Conservation (phyloP, 202 grass and related monocot species). For the Panicum hallii region DNA sequence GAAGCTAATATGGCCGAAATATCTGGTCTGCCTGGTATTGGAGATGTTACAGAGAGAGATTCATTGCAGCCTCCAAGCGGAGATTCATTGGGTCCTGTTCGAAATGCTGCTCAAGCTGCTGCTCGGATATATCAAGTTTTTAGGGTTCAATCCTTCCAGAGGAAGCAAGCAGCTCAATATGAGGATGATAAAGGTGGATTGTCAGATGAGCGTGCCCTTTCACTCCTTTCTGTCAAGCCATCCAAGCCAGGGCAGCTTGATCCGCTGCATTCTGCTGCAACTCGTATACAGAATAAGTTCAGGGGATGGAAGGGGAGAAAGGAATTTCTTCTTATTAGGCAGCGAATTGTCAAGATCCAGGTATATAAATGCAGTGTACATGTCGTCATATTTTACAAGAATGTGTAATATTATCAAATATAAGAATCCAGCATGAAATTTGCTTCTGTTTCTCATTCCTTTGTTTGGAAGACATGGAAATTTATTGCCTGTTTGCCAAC, state of each 20-base stretch:
- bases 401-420: conserved; percentile 5
- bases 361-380: conserved; percentile 43
- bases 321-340: conserved; percentile 74
- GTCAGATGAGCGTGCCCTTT: conserved; percentile 66
- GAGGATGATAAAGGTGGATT: conserved; percentile 62
- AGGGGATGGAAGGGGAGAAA: conserved; percentile 87
- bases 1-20: conserved; percentile 60
- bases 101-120: conserved; percentile 80
- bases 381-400: not conserved
- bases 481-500: not conserved
- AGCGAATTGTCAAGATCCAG: conserved; percentile 83
- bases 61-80: conserved; percentile 41
- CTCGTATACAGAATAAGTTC: conserved; percentile 86
- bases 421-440: not conserved
- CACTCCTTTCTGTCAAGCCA: conserved; percentile 71
- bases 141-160: conserved; percentile 84
- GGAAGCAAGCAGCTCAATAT: conserved; percentile 73
- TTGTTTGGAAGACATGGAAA: not conserved
- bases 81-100: conserved; percentile 74
- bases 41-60: conserved; percentile 51
- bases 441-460: conserved; percentile 18
- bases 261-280: conserved; percentile 72
- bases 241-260: conserved; percentile 71
- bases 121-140: conserved; percentile 81
- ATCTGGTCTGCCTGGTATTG: conserved; percentile 55